Evolutionary conservation across 208 protist genomes (phyloP).

Genomic region (Wallacemonas collosoma): DNA sequence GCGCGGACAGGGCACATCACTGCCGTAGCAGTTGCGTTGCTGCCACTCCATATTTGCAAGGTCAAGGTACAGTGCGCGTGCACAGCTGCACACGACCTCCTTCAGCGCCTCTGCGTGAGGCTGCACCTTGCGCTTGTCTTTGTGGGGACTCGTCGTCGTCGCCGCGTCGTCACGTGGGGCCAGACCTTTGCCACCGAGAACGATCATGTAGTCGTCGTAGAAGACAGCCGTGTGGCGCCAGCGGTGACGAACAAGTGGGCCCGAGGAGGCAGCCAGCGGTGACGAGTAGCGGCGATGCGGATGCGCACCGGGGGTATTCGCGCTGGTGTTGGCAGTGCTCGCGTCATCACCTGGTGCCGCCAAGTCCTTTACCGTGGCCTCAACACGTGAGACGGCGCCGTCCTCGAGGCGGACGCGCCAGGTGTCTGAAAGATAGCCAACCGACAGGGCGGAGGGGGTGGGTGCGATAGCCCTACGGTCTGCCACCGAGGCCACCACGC

Average conservation of each 20-base stretch:
- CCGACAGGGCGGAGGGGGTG: background rate
- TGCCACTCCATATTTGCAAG: conserved; percentile 40
- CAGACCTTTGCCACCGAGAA: conserved; percentile 48
- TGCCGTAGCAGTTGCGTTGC: conserved; percentile 34
- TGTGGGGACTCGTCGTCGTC: conserved; percentile 16
- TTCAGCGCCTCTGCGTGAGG: background rate
- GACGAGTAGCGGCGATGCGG: conserved; percentile 8
- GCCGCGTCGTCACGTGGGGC: background rate
- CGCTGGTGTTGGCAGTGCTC: background rate
- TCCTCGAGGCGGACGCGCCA: conserved; percentile 37
- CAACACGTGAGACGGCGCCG: conserved; percentile 14
- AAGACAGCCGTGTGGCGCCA: conserved; percentile 65
- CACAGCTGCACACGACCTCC: conserved; percentile 39
- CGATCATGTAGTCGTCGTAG: conserved; percentile 62
- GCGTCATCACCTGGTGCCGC: background rate
- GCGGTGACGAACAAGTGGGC: conserved; percentile 22
- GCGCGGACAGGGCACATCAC: conserved; percentile 44
- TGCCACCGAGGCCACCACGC: background rate
- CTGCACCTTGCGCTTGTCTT: conserved; percentile 12
- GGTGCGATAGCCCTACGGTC: background rate
- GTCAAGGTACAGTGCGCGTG: conserved; percentile 55
- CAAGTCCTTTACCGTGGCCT: background rate
- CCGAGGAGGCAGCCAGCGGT: background rate
- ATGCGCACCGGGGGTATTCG: background rate
- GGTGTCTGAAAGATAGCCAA: conserved; percentile 29